A percentile compares a stretch with the other conserved stretches of the same genome.
Evolutionary conservation across 2,329 filamentous ascomycete species (phyloP).

Genomic region (Cladosporium sphaerospermum): DNA sequence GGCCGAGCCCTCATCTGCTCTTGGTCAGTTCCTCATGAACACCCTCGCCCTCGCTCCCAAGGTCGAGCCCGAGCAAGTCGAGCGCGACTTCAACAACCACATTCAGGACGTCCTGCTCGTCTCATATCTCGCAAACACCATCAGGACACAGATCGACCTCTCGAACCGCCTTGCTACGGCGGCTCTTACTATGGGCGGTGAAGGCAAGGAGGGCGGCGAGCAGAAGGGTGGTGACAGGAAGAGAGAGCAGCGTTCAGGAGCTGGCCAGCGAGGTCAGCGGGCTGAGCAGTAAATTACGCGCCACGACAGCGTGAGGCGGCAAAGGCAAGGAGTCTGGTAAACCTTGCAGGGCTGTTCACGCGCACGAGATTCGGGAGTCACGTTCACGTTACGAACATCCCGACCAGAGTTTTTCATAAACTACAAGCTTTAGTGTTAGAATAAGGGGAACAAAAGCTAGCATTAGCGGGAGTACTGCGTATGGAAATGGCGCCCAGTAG

Average conservation of each 20-base stretch:
- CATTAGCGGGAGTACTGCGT: conserved; percentile 11
- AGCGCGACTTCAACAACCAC: conserved; percentile 99
- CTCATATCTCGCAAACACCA: conserved; percentile 96
- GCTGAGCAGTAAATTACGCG: conserved; percentile 22
- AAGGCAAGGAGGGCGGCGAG: conserved; percentile 17
- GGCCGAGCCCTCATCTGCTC: conserved; percentile 76
- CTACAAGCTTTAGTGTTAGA: conserved; percentile 9
- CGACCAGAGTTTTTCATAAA: neutral
- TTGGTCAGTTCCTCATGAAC: conserved; percentile 94
- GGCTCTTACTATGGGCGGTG: conserved; percentile 43
- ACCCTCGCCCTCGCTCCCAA: conserved; percentile 89
- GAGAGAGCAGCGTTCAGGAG: conserved; percentile 19
- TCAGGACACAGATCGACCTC: conserved; percentile 97
- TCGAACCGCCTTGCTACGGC: conserved; percentile 82
- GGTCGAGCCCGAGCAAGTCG: conserved; percentile 83
- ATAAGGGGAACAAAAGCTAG: conserved; percentile 5
- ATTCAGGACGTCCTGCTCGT: conserved; percentile 98
- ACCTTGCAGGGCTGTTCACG: neutral
- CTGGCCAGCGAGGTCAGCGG: conserved; percentile 27
- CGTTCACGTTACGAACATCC: conserved; percentile 9
- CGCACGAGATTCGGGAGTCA: conserved; percentile 10
- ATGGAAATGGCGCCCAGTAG: conserved; percentile 13
- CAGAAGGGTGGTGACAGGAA: conserved; percentile 17
- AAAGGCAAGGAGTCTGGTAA: neutral
- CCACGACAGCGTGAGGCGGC: neutral